Evolutionary conservation across 345 rosid genomes (phyloP), one percentile per base, ranked within the genome.

Genomic region (Brassica incana): DNA sequence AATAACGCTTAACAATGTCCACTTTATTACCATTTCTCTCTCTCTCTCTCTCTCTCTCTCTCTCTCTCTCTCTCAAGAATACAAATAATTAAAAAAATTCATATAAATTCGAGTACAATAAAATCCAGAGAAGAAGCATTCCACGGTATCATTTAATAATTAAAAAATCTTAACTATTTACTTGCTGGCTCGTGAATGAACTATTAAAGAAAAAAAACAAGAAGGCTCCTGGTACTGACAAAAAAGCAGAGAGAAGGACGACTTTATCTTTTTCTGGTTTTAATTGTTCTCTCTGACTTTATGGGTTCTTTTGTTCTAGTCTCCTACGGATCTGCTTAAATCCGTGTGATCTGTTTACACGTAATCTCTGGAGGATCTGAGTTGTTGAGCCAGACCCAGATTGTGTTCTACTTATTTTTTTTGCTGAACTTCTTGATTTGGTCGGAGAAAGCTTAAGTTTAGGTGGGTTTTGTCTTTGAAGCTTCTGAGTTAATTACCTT

Each of bases 241-340:
- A 70, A 76, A 67, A 67, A 43, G 8, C 68, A 40, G 76, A 75
- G 80, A 59, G 12, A n/a, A 40, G 27, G 82, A 74, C 78, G 83
- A 81, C 80, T 80, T 80, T 80, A 78, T 80, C 82, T 74, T 80
- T 58, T 30, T 77, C 2, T 36, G 29, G 54, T 8, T 82, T 65
- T 45, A 58, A 65, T 79, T 74, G 60, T 74, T 85, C 84, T 85
- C 84, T 77, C 83, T 80, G 80, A 81, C 80, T 81, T 81, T 71
- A 64, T 77, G 74, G 64, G 82, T 59, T 64, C 76, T 74, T 77
- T 71, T 77, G 69, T 56, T 71, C 66, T 65, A 71, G 83, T 66
- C 63, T 70, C 48, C 16, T 29, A 71, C 64, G 36, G 83, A 79
- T 85, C 70, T 71, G 80, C 76, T 77, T 80, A 78, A 77, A 68